Conservation (phyloP, 1,284 basidiomycete genomes). For the Takashimella koratensis region DNA sequence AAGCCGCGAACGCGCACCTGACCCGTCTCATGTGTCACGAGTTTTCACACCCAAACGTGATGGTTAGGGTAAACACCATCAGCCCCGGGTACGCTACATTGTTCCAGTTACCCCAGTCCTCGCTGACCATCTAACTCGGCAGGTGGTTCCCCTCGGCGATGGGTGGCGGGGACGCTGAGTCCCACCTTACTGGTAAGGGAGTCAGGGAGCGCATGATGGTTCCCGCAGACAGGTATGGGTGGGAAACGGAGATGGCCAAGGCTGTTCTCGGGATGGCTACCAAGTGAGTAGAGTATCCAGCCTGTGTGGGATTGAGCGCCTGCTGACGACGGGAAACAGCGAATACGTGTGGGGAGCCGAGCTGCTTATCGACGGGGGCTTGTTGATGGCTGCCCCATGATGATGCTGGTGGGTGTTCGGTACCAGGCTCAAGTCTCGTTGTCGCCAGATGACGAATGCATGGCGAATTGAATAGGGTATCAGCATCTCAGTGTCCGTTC, state of each 20-base stretch:
- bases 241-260: slow-evolving; percentile 1
- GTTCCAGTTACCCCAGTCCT: not conserved
- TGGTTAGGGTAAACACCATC: not conserved
- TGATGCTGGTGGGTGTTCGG: not conserved
- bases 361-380: not conserved
- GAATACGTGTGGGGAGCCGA: not conserved
- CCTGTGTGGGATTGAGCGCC: not conserved
- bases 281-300: not conserved
- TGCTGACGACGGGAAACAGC: not conserved
- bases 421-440: not conserved
- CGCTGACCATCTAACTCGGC: not conserved
- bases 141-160: not conserved
- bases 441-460: not conserved
- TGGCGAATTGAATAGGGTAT: too few species aligned
- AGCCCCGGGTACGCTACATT: not conserved
- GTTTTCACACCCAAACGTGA: not conserved
- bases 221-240: slow-evolving; percentile 2
- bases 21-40: not conserved
- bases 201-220: slow-evolving; percentile 1
- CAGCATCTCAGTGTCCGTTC: too few species aligned
- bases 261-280: not conserved
- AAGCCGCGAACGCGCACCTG: slow-evolving; percentile 2
- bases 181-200: slow-evolving; percentile 2
- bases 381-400: not conserved
- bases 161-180: not conserved